These are phyloP conservation scores for Aeschynomene evenia DNA, from an alignment of 306 rosid genomes.

Conservation along the genomic window DNA sequence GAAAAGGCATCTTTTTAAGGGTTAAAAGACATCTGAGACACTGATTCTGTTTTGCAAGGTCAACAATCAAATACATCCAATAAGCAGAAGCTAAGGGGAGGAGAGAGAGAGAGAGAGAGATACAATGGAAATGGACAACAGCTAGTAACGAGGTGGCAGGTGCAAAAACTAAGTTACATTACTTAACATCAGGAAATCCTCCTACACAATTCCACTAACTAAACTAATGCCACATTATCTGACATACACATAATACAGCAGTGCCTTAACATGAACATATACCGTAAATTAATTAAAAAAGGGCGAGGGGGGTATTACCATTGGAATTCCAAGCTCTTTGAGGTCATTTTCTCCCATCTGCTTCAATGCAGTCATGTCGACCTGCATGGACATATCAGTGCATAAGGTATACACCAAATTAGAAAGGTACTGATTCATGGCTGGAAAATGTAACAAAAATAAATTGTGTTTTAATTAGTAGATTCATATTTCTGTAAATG, in stretches of 20 bases:
- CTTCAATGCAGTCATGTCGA: conserved; percentile 89
- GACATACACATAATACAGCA: conserved; percentile 11
- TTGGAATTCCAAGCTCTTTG: conserved; percentile 96
- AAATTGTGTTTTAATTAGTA: not conserved
- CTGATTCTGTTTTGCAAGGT: not conserved
- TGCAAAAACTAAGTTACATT: not conserved
- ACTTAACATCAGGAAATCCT: conserved; percentile 13
- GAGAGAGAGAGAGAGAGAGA: not conserved
- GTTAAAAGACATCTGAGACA: not conserved
- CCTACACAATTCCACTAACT: not conserved
- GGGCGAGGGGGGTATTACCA: conserved; percentile 71
- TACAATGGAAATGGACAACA: not conserved
- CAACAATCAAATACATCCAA: not conserved
- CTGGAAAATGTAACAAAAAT: not conserved
- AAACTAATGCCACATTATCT: not conserved
- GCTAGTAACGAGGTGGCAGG: not conserved
- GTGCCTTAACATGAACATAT: conserved; percentile 12
- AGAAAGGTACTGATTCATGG: conserved; percentile 8
- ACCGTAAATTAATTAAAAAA: conserved; percentile 3
- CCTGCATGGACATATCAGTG: conserved; percentile 43
- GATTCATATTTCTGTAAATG: not conserved
- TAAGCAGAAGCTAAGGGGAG: not conserved
- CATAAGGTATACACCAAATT: conserved; percentile 10
- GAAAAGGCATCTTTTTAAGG: not conserved
- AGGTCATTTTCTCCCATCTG: conserved; percentile 97